phyloP scores from a whole-genome alignment of 139 green algal genomes.

The Mesotaenium endlicherianum region DNA sequence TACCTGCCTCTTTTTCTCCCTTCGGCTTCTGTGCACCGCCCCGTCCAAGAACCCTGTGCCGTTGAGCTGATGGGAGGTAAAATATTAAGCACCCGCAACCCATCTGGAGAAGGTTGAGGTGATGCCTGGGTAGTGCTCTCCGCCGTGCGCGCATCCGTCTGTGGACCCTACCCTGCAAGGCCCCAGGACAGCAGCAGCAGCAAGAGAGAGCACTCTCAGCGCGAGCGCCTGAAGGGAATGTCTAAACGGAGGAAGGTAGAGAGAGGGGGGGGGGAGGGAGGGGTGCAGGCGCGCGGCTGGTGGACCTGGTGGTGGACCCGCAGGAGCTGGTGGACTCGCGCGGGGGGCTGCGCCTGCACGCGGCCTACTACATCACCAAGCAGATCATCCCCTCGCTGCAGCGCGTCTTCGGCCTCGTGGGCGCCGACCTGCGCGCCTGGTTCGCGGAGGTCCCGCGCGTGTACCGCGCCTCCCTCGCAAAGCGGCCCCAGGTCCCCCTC shows the following conservation, averaged over 20 bases:
- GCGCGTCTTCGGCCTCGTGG: slow-evolving; percentile 80
- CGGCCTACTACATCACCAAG: slow-evolving; percentile 92
- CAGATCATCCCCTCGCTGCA: slow-evolving; percentile 90
- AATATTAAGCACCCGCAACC: too few species aligned
- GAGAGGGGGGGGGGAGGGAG: too few species aligned
- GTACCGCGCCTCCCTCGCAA: not conserved
- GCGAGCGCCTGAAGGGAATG: too few species aligned
- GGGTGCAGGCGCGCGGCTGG: slow-evolving; percentile 31
- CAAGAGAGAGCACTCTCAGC: not conserved
- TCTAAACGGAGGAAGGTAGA: too few species aligned
- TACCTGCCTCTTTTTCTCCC: too few species aligned
- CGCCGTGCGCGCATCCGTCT: not conserved
- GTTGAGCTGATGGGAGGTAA: too few species aligned
- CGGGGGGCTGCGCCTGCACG: slow-evolving; percentile 71
- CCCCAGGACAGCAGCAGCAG: not conserved
- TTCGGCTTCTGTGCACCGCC: too few species aligned
- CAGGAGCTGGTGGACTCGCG: slow-evolving; percentile 66
- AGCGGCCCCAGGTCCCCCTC: slow-evolving; percentile 12
- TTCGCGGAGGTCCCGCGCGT: slow-evolving; percentile 72
- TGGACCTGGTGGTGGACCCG: slow-evolving; percentile 64
- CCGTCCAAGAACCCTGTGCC: too few species aligned
- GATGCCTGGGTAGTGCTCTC: not conserved
- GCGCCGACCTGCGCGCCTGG: slow-evolving; percentile 83
- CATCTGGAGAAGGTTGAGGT: not conserved
- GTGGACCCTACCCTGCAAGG: not conserved